phyloP scores from a whole-genome alignment of 306 rosid genomes.

The Quercus suber region DNA sequence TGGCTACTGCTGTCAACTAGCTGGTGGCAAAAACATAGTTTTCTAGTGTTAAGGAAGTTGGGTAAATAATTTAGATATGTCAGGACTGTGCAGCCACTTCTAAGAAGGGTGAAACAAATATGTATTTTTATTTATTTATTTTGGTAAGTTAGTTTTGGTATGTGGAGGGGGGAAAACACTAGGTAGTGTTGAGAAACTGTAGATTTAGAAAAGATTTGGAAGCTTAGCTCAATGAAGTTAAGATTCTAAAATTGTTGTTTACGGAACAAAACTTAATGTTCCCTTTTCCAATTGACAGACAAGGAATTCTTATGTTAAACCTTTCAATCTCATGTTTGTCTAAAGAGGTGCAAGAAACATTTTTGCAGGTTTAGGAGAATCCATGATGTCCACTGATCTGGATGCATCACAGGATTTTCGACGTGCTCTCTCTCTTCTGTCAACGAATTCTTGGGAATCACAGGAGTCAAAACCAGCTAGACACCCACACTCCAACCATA shows the following conservation, averaged over 20 bases:
- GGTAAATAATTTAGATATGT: background rate
- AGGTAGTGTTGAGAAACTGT: background rate
- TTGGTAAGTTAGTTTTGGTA: too few relatives aligned
- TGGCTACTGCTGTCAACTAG: background rate
- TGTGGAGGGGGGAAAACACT: too few relatives aligned
- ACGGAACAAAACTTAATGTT: background rate
- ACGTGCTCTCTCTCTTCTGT: slow-evolving; percentile 99
- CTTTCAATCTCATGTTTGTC: background rate
- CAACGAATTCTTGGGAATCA: slow-evolving; percentile 67
- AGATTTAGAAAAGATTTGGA: background rate
- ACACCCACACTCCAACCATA: slow-evolving; percentile 25
- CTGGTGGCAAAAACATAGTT: background rate
- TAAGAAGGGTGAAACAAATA: background rate
- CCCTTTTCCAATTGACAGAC: background rate
- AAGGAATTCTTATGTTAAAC: background rate
- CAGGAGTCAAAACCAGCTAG: slow-evolving; percentile 39
- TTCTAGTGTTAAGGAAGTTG: background rate
- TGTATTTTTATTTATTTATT: too few relatives aligned
- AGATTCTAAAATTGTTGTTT: background rate
- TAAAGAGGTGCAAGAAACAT: background rate
- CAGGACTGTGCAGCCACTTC: background rate
- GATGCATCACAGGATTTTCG: slow-evolving; percentile 48
- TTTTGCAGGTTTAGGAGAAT: slow-evolving; percentile 63
- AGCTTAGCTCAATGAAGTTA: background rate
- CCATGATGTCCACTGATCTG: slow-evolving; percentile 32